A percentile compares a stretch with the other conserved stretches of the same genome.
Conservation (phyloP, 83 land plant genomes). For the Diphasiastrum complanatum region DNA sequence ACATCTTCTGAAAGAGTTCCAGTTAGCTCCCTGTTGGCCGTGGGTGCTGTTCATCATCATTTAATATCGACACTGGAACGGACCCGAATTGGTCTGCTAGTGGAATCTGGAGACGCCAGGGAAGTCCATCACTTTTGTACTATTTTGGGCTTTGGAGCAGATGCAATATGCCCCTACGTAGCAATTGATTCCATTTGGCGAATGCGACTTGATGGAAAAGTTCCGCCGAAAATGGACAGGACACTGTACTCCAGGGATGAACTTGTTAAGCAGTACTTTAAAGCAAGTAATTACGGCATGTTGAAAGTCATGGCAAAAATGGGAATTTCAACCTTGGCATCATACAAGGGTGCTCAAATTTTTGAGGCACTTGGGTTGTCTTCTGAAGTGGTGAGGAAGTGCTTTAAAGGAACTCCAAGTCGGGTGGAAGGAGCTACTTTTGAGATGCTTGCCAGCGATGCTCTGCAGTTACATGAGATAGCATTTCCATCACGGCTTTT, state of each 20-base stretch:
- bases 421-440: constrained; percentile 98
- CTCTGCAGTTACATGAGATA: constrained; percentile 66
- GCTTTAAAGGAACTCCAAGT: constrained; percentile 91
- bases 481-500: constrained; percentile 73
- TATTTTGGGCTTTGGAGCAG: constrained; percentile 94
- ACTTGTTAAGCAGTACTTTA: constrained; percentile 71
- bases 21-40: constrained; percentile 91
- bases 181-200: constrained; percentile 92
- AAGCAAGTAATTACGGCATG: constrained; percentile 90
- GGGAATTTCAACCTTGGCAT: constrained; percentile 98
- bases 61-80: constrained; percentile 85
- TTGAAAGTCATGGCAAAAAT: constrained; percentile 97
- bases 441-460: constrained; percentile 88
- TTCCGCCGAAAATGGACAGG: constrained; percentile 72
- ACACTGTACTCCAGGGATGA: constrained; percentile 54
- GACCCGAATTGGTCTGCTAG: constrained; percentile 72
- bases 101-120: constrained; percentile 96
- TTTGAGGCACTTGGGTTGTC: constrained; percentile 97
- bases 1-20: constrained; percentile 80
- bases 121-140: constrained; percentile 99
- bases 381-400: constrained; percentile 74
- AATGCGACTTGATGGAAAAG: constrained; percentile 84
- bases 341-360: constrained; percentile 98
- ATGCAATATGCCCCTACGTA: constrained; percentile 95
- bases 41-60: constrained; percentile 98